phyloP scores from a whole-genome alignment of 768 basidiomycete genomes.

The Macrolepiota fuliginosa region DNA sequence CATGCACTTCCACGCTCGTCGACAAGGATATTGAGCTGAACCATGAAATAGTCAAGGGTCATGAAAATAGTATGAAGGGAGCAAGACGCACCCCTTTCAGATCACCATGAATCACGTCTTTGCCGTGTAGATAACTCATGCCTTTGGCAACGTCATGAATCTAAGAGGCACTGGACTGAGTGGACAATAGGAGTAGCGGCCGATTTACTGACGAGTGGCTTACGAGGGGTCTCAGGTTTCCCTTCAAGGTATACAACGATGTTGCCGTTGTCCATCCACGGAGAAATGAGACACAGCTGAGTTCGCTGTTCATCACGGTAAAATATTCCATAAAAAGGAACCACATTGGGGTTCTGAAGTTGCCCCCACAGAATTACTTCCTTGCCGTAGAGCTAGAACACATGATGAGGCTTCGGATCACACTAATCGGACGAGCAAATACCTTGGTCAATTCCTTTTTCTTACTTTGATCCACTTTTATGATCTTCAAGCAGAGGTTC shows the following conservation, averaged over 20 bases:
- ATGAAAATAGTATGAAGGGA: too few relatives aligned
- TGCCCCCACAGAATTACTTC: constrained; percentile 5
- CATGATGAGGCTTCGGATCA: too few relatives aligned
- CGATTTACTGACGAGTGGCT: neutral
- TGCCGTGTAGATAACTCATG: constrained; percentile 12
- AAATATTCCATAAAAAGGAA: constrained; percentile 2
- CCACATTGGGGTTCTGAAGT: neutral
- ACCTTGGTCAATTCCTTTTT: too few relatives aligned
- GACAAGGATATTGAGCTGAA: too few relatives aligned
- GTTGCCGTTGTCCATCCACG: constrained; percentile 14
- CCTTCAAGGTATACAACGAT: neutral
- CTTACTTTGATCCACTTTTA: constrained; percentile 22
- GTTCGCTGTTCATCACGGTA: neutral
- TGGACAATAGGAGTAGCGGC: neutral
- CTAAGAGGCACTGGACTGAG: neutral
- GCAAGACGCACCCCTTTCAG: constrained; percentile 19
- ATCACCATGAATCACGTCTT: constrained; percentile 16
- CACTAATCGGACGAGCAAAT: too few relatives aligned
- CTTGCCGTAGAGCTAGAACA: neutral
- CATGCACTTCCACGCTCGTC: too few relatives aligned
- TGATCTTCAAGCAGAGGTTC: constrained; percentile 22
- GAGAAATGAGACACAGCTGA: constrained; percentile 7
- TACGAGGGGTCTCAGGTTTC: neutral
- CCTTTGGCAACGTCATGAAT: constrained; percentile 12
- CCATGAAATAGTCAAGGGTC: too few relatives aligned